These are phyloP conservation scores for Penicillium macrosclerotiorum DNA, from an alignment of 495 filamentous ascomycete genomes.

Conservation along the genomic window DNA sequence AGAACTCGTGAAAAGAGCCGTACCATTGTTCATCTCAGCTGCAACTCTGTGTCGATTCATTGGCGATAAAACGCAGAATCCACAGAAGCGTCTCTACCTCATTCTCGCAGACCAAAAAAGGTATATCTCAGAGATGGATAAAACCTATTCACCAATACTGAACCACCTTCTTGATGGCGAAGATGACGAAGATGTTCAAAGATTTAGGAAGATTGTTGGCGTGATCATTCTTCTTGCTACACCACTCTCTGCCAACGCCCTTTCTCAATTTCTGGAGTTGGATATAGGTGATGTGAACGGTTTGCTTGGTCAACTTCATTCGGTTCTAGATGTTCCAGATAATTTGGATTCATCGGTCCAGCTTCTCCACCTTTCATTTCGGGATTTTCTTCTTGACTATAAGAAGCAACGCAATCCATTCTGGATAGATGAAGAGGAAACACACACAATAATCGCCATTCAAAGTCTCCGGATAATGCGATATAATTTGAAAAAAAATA, in stretches of 20 bases:
- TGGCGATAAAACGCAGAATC: conserved; percentile 3
- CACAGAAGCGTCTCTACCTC: conserved; percentile 6
- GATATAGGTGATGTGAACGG: conserved; percentile 4
- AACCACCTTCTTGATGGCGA: conserved; percentile 13
- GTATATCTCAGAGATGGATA: conserved; percentile 15
- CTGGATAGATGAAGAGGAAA: background rate
- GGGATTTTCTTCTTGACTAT: conserved; percentile 25
- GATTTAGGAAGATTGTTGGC: conserved; percentile 24
- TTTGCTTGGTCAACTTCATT: conserved; percentile 12
- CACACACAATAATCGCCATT: background rate
- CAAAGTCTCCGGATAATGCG: background rate
- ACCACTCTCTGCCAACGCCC: conserved; percentile 17
- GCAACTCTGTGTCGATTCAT: conserved; percentile 31
- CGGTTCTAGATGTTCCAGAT: conserved; percentile 16
- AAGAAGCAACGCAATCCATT: background rate
- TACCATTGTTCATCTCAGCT: conserved; percentile 36
- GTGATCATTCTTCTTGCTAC: conserved; percentile 22
- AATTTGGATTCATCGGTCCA: conserved; percentile 9
- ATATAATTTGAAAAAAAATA: background rate
- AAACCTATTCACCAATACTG: conserved; percentile 25
- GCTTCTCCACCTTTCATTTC: conserved; percentile 27
- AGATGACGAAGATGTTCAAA: conserved; percentile 5
- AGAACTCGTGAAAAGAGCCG: conserved; percentile 13
- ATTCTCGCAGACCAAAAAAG: conserved; percentile 13
- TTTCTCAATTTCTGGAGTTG: conserved; percentile 10